Base-by-base conservation (phyloP, 78 protist genomes). In the Pigoraptor vietnamica region DNA sequence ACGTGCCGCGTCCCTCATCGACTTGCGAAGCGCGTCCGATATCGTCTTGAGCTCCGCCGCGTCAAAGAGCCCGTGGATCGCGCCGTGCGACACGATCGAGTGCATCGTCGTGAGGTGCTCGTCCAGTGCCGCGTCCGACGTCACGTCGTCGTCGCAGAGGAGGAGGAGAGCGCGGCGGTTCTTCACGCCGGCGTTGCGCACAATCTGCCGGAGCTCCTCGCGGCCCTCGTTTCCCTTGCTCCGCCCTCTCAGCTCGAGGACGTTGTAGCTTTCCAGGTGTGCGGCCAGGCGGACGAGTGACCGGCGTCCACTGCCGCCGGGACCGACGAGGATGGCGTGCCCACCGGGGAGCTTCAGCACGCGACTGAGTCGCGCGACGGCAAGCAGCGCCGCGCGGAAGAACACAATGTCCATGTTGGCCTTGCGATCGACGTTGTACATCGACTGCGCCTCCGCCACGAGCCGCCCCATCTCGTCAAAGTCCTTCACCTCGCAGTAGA, bases 311-410 rank as follows among this genome's bases (percentile, higher is more conserved):
- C 97, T 89, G 33, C 99, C 99, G 14, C 98, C 97, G 35, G 97
- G 96, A 24, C 99, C 99, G 23, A 98, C 95, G 40, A 98, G 95
- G 48, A 98, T 79, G 0, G 97, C 96, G 39, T 98, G 97, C 81
- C 98, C 98, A 37, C 86, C 67, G 23, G 97, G 96, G 56, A 90
- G 97, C n/a, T 96, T 88, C 32, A 98, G n/a, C 32, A 97, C 91
- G 1, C 99, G 96, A 19, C 48, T 1, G 38, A 97, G 95, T 32
- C 99, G 93, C 19, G 91, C 0, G 6, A 98, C 94, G 89, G 97
- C 97, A 67, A 95, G 97, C 0, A 97, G 87, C 24, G 96, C 98
- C 40, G 93, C 94, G 34, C 89, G 24, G 91, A 97, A 97, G 91
- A 98, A 86, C 23, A 97, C 97, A 86, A 98, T 86, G 25, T 97